Base-by-base conservation (phyloP, 2,329 filamentous ascomycete genomes). In the Lasiodiplodia citricola region DNA sequence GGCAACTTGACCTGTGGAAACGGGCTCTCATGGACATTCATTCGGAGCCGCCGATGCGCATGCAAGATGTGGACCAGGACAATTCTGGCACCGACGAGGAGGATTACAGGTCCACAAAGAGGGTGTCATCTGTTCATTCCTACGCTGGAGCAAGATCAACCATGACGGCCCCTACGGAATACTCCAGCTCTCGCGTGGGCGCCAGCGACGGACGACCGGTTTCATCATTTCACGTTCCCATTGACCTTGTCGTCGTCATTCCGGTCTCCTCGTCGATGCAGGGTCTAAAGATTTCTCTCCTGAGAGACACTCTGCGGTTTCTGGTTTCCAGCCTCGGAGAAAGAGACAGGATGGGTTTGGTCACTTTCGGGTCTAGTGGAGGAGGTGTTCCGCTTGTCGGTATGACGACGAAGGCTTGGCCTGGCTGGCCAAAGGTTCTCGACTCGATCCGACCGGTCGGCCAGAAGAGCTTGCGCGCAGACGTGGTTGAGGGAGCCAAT, bases 221-320 rank as follows among this genome's bases (percentile, higher is more conserved):
- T 75, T 68, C 82, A 80, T 87, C 90, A 6, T 79, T 95, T 58
- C 96, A 99, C 77, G 93, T 98, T 18, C 95, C 96, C 1, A 88
- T 98, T 66, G 96, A 99, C 76, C 90, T 99, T 37, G 95, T 99
- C 0, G 93, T 98, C 0, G 96, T 99, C 25, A 94, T 99, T 41
- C 96, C 96, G 0, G 94, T 99, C 6, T 98, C 96, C 0, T 97
- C 95, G 0, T 98, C 96, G 0, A 99, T 98, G 95, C 96, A 98
- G 80, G 96, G 96, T n/a, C 88, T 99, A 70, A 99, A 99, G 83
- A 97, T 98, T 77, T 97, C 95, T 70, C 86, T 99, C 1, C 88
- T 99, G 16, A 90, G 94, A 52, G 96, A 99, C 80, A 92, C 95
- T 0, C 86, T 99, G 44, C 93, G 92, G 69, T 99, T 98, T 79